These are phyloP conservation scores for Microbotryum saponariae DNA, from an alignment of 1,284 basidiomycete species.

Conservation along the genomic window DNA sequence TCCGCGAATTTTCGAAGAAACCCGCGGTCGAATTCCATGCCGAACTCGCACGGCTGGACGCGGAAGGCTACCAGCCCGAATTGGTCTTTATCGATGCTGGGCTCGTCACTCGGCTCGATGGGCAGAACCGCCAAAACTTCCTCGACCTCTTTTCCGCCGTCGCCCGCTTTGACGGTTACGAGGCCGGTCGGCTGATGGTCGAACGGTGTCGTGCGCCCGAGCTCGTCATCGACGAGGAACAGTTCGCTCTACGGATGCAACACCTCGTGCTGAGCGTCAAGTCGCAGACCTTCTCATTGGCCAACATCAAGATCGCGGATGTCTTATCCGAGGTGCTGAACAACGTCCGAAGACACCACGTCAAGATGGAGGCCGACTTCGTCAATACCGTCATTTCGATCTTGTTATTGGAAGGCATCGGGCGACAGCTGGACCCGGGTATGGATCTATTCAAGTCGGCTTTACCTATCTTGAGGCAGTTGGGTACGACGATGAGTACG, in stretches of 20 bases:
- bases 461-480: conserved; percentile 76
- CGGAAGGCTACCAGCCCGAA: conserved; percentile 80
- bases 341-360: conserved; percentile 86
- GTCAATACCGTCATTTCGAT: conserved; percentile 93
- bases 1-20: conserved; percentile 41
- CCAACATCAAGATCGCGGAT: conserved; percentile 91
- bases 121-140: conserved; percentile 79
- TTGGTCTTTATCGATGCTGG: conserved; percentile 96
- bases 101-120: conserved; percentile 77
- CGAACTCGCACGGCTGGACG: conserved; percentile 58
- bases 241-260: conserved; percentile 95
- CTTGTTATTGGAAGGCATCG: conserved; percentile 89
- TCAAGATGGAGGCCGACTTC: conserved; percentile 98
- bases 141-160: conserved; percentile 93
- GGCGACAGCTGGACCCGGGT: conserved; percentile 81
- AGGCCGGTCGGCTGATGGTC: conserved; percentile 89
- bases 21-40: conserved; percentile 62
- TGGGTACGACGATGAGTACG: conserved; percentile 79
- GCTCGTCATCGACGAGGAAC: conserved; percentile 81
- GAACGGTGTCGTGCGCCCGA: conserved; percentile 90
- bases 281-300: conserved; percentile 90
- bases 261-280: conserved; percentile 89
- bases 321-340: conserved; percentile 73
- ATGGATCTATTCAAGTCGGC: conserved; percentile 91
- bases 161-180: conserved; percentile 93